Percentiles rank a stretch among this genome's conserved stretches.
Conservation (phyloP, 352 stramenopile genomes). For the Achlya hypogyna region DNA sequence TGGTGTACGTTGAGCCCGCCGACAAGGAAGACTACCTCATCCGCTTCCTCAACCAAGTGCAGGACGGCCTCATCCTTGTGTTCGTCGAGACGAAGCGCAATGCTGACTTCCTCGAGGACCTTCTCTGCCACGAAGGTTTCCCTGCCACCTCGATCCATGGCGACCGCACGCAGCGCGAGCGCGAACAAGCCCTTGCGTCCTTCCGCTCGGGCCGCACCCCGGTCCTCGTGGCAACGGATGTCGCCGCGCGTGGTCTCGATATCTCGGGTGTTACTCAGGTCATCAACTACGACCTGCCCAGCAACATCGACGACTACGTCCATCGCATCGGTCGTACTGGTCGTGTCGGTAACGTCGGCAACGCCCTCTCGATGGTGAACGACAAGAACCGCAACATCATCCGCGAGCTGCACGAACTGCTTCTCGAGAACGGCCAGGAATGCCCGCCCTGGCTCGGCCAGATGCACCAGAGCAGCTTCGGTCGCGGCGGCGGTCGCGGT, state of each 20-base stretch:
- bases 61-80: slow-evolving; percentile 91
- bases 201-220: slow-evolving; percentile 88
- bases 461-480: slow-evolving; percentile 82
- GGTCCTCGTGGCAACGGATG: slow-evolving; percentile 97
- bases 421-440: slow-evolving; percentile 94
- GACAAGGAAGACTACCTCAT: slow-evolving; percentile 97
- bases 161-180: slow-evolving; percentile 94
- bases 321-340: slow-evolving; percentile 99
- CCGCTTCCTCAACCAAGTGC: slow-evolving; percentile 90
- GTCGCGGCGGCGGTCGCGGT: slow-evolving; percentile 44
- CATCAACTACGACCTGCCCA: slow-evolving; percentile 98
- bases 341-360: slow-evolving; percentile 95
- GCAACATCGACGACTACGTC: slow-evolving; percentile 98
- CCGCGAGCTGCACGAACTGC: slow-evolving; percentile 94
- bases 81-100: slow-evolving; percentile 99
- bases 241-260: slow-evolving; percentile 97
- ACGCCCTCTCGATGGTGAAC: slow-evolving; percentile 97
- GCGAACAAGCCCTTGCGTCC: slow-evolving; percentile 86
- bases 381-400: slow-evolving; percentile 98
- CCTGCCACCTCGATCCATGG: slow-evolving; percentile 95
- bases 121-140: slow-evolving; percentile 88
- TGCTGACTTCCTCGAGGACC: slow-evolving; percentile 94
- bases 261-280: slow-evolving; percentile 95
- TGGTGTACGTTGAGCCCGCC: slow-evolving; percentile 95
- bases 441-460: slow-evolving; percentile 91